These are phyloP conservation scores for Fulvia fulva DNA, from an alignment of 2,329 filamentous ascomycete species.

Conservation along the genomic window DNA sequence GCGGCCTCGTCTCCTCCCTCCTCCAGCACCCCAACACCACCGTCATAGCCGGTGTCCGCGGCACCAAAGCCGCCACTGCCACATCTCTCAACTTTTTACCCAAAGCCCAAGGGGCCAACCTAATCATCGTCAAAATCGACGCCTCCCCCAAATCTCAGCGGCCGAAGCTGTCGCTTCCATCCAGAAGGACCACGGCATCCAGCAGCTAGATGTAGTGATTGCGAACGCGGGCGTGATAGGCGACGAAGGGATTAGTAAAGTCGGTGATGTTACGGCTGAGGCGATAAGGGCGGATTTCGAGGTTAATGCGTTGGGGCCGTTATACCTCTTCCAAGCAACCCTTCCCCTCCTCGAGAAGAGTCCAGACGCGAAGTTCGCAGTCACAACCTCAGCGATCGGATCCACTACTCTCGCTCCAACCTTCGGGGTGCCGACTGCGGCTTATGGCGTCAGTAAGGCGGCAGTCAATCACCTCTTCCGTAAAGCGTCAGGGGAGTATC, in stretches of 20 bases:
- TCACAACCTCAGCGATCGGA: not conserved
- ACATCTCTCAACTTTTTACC: not conserved
- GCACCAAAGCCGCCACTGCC: slow-evolving; percentile 2
- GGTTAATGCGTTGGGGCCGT: slow-evolving; percentile 8
- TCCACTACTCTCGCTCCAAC: not conserved
- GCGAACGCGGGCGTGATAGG: slow-evolving; percentile 6
- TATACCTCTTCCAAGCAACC: slow-evolving; percentile 6
- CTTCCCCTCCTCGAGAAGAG: not conserved
- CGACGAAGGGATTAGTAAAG: not conserved
- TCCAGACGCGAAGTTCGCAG: not conserved
- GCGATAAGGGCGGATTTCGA: not conserved
- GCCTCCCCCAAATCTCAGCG: not conserved
- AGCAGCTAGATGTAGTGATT: slow-evolving; percentile 7
- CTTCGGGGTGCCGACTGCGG: not conserved
- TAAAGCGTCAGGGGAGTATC: not conserved
- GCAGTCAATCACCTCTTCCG: slow-evolving; percentile 1
- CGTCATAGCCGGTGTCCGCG: slow-evolving; percentile 10
- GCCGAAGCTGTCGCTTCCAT: not conserved
- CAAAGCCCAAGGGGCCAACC: not conserved
- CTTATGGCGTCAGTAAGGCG: slow-evolving; percentile 8
- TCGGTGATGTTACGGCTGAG: not conserved
- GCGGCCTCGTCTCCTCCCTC: slow-evolving; percentile 6
- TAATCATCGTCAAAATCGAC: slow-evolving; percentile 6
- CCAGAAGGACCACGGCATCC: slow-evolving; percentile 1
- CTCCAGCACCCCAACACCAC: slow-evolving; percentile 1